These are phyloP conservation scores for Penstemon barbatus DNA, from an alignment of 257 asterid species.

Conservation along the genomic window DNA sequence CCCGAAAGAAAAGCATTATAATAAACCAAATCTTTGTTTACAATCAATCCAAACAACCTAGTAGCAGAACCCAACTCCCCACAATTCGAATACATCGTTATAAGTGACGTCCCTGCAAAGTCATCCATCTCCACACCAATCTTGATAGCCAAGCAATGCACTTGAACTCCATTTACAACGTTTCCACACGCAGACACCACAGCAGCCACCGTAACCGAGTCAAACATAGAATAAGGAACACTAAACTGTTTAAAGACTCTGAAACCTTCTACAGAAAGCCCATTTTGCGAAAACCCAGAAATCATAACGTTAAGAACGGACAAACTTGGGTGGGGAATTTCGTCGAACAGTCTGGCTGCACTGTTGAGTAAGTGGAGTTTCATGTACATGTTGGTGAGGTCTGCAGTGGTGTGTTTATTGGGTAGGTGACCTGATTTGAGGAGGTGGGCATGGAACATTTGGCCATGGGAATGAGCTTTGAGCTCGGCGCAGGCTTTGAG, in stretches of 20 bases:
- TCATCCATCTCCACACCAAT: constrained; percentile 62
- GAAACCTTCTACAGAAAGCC: constrained; percentile 44
- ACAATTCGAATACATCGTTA: constrained; percentile 69
- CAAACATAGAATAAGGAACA: constrained; percentile 39
- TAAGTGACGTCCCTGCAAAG: constrained; percentile 60
- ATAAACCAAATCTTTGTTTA: constrained; percentile 55
- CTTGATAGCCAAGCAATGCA: constrained; percentile 79
- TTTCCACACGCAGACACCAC: constrained; percentile 50
- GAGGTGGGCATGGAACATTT: constrained; percentile 69
- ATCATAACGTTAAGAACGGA: constrained; percentile 56
- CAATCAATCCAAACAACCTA: constrained; percentile 52
- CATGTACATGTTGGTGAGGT: constrained; percentile 64
- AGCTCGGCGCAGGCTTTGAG: constrained; percentile 83
- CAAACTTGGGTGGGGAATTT: constrained; percentile 57
- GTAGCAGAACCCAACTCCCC: constrained; percentile 50
- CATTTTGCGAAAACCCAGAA: constrained; percentile 73
- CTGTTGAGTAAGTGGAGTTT: constrained; percentile 41
- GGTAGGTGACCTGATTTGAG: constrained; percentile 52
- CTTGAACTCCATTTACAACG: constrained; percentile 47
- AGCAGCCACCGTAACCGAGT: constrained; percentile 69
- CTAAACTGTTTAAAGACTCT: constrained; percentile 41
- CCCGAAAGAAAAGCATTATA: constrained; percentile 80
- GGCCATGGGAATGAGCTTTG: constrained; percentile 46
- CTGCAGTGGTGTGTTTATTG: constrained; percentile 54
- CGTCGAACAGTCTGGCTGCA: constrained; percentile 76